These are phyloP conservation scores for Silene vulgaris DNA, from an alignment of 179 eudicot species.

Conservation along the genomic window DNA sequence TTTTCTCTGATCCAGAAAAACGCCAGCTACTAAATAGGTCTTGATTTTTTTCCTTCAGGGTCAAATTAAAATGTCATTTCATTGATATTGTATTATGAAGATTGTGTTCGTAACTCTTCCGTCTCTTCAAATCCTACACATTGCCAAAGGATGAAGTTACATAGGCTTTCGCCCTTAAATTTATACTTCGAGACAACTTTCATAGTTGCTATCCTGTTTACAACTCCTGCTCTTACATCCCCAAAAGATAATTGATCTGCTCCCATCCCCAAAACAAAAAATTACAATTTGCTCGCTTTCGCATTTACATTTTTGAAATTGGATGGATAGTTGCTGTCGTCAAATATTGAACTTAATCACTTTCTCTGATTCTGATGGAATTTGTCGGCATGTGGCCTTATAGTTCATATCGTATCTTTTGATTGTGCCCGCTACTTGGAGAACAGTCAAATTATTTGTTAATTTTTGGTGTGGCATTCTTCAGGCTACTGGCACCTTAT, in stretches of 20 bases:
- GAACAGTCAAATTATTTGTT: slow-evolving; percentile 1
- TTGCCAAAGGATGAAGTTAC: too few relatives aligned
- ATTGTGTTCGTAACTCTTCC: neutral
- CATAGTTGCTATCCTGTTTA: too few relatives aligned
- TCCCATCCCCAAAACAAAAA: too few relatives aligned
- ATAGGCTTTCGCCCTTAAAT: too few relatives aligned
- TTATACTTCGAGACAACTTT: too few relatives aligned
- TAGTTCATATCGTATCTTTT: neutral
- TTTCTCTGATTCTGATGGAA: too few relatives aligned
- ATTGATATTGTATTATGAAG: neutral
- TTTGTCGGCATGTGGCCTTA: neutral
- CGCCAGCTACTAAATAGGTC: slow-evolving; percentile 89
- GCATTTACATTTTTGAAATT: neutral
- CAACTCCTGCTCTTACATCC: neutral
- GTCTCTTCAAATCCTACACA: neutral
- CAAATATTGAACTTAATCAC: too few relatives aligned
- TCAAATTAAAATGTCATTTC: neutral
- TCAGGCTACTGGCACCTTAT: slow-evolving; percentile 77
- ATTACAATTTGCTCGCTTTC: too few relatives aligned
- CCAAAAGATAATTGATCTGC: neutral
- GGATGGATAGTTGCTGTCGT: too few relatives aligned
- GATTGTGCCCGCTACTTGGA: neutral
- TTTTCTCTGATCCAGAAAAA: slow-evolving; percentile 66
- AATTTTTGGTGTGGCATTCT: slow-evolving; percentile 3
- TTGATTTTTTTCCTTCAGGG: neutral